Conservation (phyloP, 2,329 filamentous ascomycete species). For the Ascosphaera apis region DNA sequence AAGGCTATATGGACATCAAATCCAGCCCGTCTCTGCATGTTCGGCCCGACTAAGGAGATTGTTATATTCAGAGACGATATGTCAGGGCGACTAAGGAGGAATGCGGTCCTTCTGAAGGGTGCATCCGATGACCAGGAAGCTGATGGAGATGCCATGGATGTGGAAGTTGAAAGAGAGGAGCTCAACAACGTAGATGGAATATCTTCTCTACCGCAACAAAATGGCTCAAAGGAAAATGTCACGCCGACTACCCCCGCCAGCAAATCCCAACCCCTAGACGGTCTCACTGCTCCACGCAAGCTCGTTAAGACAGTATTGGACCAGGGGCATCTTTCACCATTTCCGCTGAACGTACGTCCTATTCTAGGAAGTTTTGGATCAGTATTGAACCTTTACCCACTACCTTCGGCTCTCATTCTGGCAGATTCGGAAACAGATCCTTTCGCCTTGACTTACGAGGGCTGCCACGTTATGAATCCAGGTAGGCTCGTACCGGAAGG, state of each 20-base stretch:
- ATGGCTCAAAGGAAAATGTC: constrained; percentile 6
- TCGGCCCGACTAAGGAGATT: constrained; percentile 72
- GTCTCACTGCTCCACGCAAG: constrained; percentile 36
- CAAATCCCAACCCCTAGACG: constrained; percentile 7
- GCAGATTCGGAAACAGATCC: constrained; percentile 61
- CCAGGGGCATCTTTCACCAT: constrained; percentile 73
- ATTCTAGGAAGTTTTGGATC: constrained; percentile 74
- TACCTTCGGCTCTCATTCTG: constrained; percentile 64
- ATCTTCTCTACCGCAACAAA: constrained; percentile 7
- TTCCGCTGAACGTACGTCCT: constrained; percentile 54
- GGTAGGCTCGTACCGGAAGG: constrained; percentile 50
- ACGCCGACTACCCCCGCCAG: too few relatives aligned
- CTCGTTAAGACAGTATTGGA: constrained; percentile 82
- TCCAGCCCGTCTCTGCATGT: constrained; percentile 58
- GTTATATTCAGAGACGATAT: constrained; percentile 76
- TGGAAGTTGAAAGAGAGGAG: constrained; percentile 11
- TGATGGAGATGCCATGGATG: constrained; percentile 8
- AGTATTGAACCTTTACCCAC: constrained; percentile 59
- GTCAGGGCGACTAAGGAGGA: constrained; percentile 52
- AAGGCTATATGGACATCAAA: constrained; percentile 78
- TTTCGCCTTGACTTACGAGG: constrained; percentile 80
- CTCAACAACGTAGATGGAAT: constrained; percentile 14
- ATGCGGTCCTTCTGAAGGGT: constrained; percentile 44
- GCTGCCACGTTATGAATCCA: constrained; percentile 89
- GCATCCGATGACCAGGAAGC: constrained; percentile 10